These are phyloP conservation scores for Colletotrichum musae DNA, from an alignment of 2,329 filamentous ascomycete species.

Conservation along the genomic window DNA sequence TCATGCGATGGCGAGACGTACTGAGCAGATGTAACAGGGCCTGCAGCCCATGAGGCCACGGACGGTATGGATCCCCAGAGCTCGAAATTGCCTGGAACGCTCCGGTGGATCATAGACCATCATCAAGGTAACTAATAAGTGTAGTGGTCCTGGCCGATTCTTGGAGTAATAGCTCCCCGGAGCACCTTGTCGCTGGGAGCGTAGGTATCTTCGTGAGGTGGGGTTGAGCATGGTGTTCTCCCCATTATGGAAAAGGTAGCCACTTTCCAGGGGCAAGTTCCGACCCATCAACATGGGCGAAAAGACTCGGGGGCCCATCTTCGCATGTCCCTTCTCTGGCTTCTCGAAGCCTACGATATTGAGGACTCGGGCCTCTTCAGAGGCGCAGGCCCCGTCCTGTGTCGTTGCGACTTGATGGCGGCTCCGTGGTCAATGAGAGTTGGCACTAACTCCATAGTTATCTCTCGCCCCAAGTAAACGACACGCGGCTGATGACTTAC, in stretches of 20 bases:
- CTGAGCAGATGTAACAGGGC: not conserved
- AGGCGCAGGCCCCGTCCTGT: not conserved
- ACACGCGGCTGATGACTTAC: no score
- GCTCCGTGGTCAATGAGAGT: not conserved
- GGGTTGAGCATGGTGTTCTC: slow-evolving; percentile 15
- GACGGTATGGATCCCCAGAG: not conserved
- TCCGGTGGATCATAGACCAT: slow-evolving; percentile 6
- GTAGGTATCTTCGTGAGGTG: slow-evolving; percentile 9
- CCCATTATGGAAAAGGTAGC: not conserved
- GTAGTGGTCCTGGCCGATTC: no score
- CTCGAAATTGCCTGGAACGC: slow-evolving; percentile 8
- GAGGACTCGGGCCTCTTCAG: not conserved
- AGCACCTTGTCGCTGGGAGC: slow-evolving; percentile 6
- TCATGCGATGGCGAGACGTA: slow-evolving; percentile 16
- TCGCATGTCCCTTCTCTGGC: slow-evolving; percentile 3
- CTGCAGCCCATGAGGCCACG: not conserved
- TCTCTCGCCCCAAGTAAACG: no score
- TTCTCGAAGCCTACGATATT: slow-evolving; percentile 19
- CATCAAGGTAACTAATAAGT: not conserved
- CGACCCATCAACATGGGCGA: not conserved
- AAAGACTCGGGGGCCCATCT: not conserved
- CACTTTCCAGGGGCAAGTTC: slow-evolving; percentile 7
- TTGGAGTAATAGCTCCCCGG: not conserved
- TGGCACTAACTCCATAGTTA: not conserved
- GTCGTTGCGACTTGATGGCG: not conserved